Base-by-base conservation (phyloP, 2,329 filamentous ascomycete genomes). In the Claviceps purpurea region DNA sequence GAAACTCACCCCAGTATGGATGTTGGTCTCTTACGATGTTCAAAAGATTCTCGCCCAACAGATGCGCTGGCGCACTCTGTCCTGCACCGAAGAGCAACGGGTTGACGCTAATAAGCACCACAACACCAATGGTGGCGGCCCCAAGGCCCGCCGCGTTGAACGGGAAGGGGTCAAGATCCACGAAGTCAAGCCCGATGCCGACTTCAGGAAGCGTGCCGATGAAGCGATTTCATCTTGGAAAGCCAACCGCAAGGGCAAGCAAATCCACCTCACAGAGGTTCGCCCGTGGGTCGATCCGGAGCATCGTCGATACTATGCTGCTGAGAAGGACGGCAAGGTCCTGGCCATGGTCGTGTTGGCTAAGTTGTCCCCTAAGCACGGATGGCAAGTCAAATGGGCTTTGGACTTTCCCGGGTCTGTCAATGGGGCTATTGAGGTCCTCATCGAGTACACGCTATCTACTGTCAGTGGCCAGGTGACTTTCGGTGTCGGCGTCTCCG, bases 341-440 rank as follows among this genome's bases (percentile, higher is more conserved):
- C 77, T 77, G 43, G 84, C 85, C 38, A 78, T 96, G 54, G 84
- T 91, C n/a, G 83, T 91, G 8, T 74, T 96, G 60, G 86, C 87
- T 50, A 86, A 89, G 66, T 79, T 96, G 30, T 80, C 85, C 3
- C 87, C 89, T 2, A 74, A 79, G 39, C 81, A 94, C 64, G 90
- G 90, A 51, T 94, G 89, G 81, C 90, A 96, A 72, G 84, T 95
- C 64, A 96, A 96, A 73, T 95, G 93, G 74, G 87, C 86, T n/a
- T 81, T 96, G 51, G 89, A 96, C 68, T 95, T 96, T 75, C 90
- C 89, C 0, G 81, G 80, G 26, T 80, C 89, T 1, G 86, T 90
- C n/a, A 87, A 81, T 45, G 90, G 90, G 47, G 84, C 87, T 38
- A 95, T 95, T 56, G 90, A 96, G 70, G 78, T 84, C 42, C 78